Evolutionary conservation across 2,329 filamentous ascomycete genomes (phyloP).

Genomic region (Trichophyton benhamiae): DNA sequence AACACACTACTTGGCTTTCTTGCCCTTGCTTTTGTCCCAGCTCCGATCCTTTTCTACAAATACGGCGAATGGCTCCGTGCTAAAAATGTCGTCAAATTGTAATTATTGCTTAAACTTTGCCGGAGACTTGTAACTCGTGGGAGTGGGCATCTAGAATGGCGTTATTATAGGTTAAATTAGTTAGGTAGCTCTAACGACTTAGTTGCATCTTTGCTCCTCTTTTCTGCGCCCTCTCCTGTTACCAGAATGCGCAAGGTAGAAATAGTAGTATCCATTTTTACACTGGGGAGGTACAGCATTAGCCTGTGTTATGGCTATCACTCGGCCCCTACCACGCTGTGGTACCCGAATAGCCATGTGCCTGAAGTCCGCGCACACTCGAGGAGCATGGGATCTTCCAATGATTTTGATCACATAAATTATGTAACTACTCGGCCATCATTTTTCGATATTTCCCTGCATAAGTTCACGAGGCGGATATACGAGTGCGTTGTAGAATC

Average conservation of each 20-base stretch:
- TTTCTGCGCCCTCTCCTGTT: neutral
- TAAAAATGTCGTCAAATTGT: neutral
- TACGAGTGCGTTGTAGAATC: neutral
- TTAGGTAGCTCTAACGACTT: neutral
- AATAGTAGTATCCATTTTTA: neutral
- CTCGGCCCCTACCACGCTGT: neutral
- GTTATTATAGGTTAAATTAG: neutral
- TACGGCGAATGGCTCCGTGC: conserved; percentile 34
- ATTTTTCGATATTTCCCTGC: neutral
- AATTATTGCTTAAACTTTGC: neutral
- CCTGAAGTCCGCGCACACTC: neutral
- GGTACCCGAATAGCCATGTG: neutral
- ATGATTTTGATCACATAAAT: neutral
- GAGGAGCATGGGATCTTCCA: neutral
- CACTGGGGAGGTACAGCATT: neutral
- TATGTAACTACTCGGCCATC: neutral
- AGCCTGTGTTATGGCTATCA: neutral
- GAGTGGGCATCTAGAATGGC: neutral
- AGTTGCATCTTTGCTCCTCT: neutral
- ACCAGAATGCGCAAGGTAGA: neutral
- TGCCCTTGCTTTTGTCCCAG: conserved; percentile 31
- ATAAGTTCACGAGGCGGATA: neutral
- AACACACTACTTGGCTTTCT: conserved; percentile 34
- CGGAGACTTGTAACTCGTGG: neutral
- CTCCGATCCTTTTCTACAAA: conserved; percentile 41